Evolutionary conservation across 1,139 yeast genomes (phyloP), one percentile per base, ranked within the genome.

Genomic region (Diutina mesorugosa): DNA sequence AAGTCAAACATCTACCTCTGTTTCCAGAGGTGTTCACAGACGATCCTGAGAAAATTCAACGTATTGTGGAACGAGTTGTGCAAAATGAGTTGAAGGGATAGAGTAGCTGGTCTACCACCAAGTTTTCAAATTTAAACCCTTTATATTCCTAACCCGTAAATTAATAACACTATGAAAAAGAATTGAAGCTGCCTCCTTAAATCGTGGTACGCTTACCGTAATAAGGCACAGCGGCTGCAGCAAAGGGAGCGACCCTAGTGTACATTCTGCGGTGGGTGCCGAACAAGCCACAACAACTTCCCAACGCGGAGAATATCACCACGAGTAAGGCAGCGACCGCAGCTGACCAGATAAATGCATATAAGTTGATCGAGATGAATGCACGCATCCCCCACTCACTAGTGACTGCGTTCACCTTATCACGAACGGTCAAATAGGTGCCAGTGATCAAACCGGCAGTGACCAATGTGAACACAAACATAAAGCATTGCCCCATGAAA

Each of bases 381-480:
- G 77, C 58, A 58, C 69, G 72, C 54, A 74, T 65, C 9, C 79
- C 79, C 58, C 61, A 74, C 10, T 62, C 62, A 5, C 61, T 62
- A 6, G 69, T 63, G 55, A 67, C 62, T 35, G 69, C 65, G 62
- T 76, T 77, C 56, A 74, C 64, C 57, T 69, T 62, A 10, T 62
- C 61, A 58, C 76, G 66, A 41, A 71, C 69, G 57, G 62, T 69
- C 21, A 67, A 56, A 62, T 67, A 71, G 3, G 67, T 62, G 4
- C 72, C 76, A 1, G 80, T 76, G 18, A 67, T 67, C 47, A 75
- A 60, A 10, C 68, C 73, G 41, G 74, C 68, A 3, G 73, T 72
- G 6, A 74, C 66, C 26, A 74, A 54, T 3, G 72, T 65, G 45
- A 71, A 55, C 6, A 76, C 47, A 55, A 70, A 69, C n/a, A 74